Evolutionary conservation across 352 stramenopile species (phyloP).

Genomic region (Salisapilia sapeloensis): DNA sequence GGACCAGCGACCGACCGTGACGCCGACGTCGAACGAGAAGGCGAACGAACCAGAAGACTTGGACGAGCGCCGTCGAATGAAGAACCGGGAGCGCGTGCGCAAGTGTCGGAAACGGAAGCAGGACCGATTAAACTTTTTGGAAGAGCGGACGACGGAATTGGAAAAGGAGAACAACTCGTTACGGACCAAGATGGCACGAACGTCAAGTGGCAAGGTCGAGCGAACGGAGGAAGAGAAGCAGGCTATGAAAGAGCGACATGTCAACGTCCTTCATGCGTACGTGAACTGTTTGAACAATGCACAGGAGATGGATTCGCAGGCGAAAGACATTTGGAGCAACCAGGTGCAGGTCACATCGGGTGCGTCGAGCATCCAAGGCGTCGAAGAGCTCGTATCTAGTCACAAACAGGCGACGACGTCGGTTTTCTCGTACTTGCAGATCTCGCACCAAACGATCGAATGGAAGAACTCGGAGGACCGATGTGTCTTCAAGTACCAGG

Average conservation of each 20-base stretch:
- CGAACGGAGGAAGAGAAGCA: constrained; percentile 26
- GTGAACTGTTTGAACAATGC: too few species aligned
- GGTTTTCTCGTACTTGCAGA: constrained; percentile 65
- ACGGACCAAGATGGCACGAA: constrained; percentile 59
- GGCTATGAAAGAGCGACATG: too few species aligned
- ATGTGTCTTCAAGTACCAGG: constrained; percentile 56
- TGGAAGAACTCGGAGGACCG: constrained; percentile 64
- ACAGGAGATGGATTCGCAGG: too few species aligned
- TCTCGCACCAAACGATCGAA: constrained; percentile 68
- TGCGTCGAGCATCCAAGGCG: constrained; percentile 24
- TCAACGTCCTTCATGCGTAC: too few species aligned
- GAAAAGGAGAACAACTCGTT: constrained; percentile 70
- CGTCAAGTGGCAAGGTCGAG: constrained; percentile 17
- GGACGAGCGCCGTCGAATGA: constrained; percentile 75
- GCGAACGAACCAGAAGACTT: constrained; percentile 60
- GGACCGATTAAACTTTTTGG: constrained; percentile 73
- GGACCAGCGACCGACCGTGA: constrained; percentile 18
- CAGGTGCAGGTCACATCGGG: constrained; percentile 53
- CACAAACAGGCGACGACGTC: constrained; percentile 34
- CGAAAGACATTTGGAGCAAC: constrained; percentile 47
- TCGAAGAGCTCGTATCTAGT: constrained; percentile 39
- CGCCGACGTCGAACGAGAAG: constrained; percentile 46
- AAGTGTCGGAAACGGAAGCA: constrained; percentile 83
- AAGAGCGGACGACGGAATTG: constrained; percentile 66
- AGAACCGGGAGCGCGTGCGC: constrained; percentile 77